A percentile compares a stretch with the other conserved stretches of the same genome.
phyloP scores from a whole-genome alignment of 2,329 filamentous ascomycete species.

The Aureobasidium sp. region DNA sequence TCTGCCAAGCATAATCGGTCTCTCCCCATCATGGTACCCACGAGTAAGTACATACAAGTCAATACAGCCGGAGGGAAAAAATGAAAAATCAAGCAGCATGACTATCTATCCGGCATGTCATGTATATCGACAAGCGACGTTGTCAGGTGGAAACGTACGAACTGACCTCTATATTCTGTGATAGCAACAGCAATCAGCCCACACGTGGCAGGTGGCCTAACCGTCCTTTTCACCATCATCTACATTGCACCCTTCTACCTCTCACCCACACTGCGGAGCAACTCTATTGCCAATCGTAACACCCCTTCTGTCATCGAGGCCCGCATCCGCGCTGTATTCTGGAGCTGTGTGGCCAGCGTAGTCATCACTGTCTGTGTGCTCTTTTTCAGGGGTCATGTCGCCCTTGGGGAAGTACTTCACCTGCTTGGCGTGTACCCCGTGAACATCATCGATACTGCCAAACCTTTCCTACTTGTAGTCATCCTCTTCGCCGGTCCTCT shows the following conservation, averaged over 20 bases:
- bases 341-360: conserved; percentile 63
- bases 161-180: conserved; percentile 2
- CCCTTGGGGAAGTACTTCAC: conserved; percentile 50
- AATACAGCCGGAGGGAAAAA: not conserved
- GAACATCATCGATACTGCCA: conserved; percentile 53
- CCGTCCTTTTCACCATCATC: conserved; percentile 67
- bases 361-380: conserved; percentile 59
- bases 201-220: conserved; percentile 15
- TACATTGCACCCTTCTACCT: conserved; percentile 92
- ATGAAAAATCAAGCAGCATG: not conserved
- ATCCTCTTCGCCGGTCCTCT: conserved; percentile 78
- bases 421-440: conserved; percentile 76
- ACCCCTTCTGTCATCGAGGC: conserved; percentile 81
- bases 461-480: conserved; percentile 60
- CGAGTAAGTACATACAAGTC: conserved; percentile 10
- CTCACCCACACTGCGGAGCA: conserved; percentile 69
- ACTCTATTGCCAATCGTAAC: conserved; percentile 70
- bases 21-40: not conserved
- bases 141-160: not conserved
- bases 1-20: not conserved
- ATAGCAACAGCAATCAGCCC: not conserved
- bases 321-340: conserved; percentile 68
- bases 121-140: conserved; percentile 8
- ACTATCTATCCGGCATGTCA: conserved; percentile 4
- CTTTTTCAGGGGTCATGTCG: conserved; percentile 16